These are phyloP conservation scores for Geotrichum ghanense DNA, from an alignment of 805 yeast species.

Conservation along the genomic window DNA sequence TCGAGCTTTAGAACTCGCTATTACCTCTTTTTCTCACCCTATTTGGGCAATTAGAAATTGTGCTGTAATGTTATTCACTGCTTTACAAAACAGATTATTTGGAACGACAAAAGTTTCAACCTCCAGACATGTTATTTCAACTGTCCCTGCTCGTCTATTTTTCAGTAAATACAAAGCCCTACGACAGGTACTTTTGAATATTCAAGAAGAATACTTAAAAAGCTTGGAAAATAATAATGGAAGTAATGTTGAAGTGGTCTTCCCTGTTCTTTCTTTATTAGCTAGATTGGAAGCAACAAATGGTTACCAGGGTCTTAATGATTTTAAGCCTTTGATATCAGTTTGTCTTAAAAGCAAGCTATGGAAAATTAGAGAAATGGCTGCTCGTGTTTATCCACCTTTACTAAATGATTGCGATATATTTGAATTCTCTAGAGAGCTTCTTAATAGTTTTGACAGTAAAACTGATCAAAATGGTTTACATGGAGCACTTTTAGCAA, in stretches of 20 bases:
- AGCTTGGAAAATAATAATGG: slow-evolving; percentile 8
- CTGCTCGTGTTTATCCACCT: slow-evolving; percentile 58
- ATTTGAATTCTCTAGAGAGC: slow-evolving; percentile 19
- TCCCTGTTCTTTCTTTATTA: slow-evolving; percentile 65
- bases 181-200: slow-evolving; percentile 33
- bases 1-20: slow-evolving; percentile 46
- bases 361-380: slow-evolving; percentile 86
- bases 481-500: slow-evolving; percentile 52
- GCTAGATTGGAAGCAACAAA: slow-evolving; percentile 55
- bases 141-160: slow-evolving; percentile 50
- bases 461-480: slow-evolving; percentile 30
- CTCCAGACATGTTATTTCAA: slow-evolving; percentile 15
- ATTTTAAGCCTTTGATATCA: slow-evolving; percentile 39
- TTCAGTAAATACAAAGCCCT: slow-evolving; percentile 54
- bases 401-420: slow-evolving; percentile 29
- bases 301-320: slow-evolving; percentile 39
- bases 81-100: slow-evolving; percentile 70
- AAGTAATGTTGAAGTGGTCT: slow-evolving; percentile 45
- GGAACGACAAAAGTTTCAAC: slow-evolving; percentile 36
- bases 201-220: slow-evolving; percentile 18
- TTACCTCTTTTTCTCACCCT: slow-evolving; percentile 49
- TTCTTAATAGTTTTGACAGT: slow-evolving; percentile 15
- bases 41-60: slow-evolving; percentile 88
- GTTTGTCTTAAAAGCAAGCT: slow-evolving; percentile 38
- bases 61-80: slow-evolving; percentile 84